phyloP scores from a whole-genome alignment of 768 basidiomycete genomes.

The Serendipita sp. region DNA sequence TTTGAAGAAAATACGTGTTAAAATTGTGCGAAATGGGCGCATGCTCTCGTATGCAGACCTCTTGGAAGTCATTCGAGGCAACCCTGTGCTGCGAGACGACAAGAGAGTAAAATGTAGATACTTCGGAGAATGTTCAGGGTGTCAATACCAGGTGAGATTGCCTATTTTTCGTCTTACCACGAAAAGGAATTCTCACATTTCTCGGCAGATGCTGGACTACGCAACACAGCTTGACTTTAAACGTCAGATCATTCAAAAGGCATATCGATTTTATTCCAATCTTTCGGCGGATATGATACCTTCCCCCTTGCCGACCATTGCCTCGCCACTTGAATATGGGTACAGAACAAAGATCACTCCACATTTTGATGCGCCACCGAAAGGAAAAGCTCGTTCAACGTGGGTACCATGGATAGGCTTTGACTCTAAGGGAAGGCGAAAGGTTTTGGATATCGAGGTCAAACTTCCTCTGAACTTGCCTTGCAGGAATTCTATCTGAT shows the following conservation, averaged over 20 bases:
- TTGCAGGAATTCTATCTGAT: too few relatives aligned
- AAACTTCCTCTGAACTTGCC: too few relatives aligned
- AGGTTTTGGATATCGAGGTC: constrained; percentile 89
- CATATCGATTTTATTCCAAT: constrained; percentile 62
- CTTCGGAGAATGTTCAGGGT: constrained; percentile 81
- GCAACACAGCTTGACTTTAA: constrained; percentile 76
- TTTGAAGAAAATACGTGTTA: constrained; percentile 42
- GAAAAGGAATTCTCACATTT: too few relatives aligned
- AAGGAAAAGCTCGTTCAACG: constrained; percentile 20
- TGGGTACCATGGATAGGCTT: constrained; percentile 81
- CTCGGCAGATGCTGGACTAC: constrained; percentile 68
- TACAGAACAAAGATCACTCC: constrained; percentile 98
- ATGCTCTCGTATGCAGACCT: constrained; percentile 67
- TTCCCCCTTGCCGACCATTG: constrained; percentile 51
- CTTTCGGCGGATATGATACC: constrained; percentile 47
- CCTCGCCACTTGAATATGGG: constrained; percentile 77
- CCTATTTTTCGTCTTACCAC: too few relatives aligned
- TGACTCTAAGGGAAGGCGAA: constrained; percentile 56
- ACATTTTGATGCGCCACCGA: constrained; percentile 74
- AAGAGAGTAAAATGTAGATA: constrained; percentile 61
- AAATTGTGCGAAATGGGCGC: constrained; percentile 53
- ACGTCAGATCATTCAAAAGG: constrained; percentile 68
- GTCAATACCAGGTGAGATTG: constrained; percentile 70
- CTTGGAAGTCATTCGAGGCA: constrained; percentile 47
- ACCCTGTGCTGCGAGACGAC: constrained; percentile 47